Conservation (phyloP, 106 monocot genomes). For the Allium sativum region DNA sequence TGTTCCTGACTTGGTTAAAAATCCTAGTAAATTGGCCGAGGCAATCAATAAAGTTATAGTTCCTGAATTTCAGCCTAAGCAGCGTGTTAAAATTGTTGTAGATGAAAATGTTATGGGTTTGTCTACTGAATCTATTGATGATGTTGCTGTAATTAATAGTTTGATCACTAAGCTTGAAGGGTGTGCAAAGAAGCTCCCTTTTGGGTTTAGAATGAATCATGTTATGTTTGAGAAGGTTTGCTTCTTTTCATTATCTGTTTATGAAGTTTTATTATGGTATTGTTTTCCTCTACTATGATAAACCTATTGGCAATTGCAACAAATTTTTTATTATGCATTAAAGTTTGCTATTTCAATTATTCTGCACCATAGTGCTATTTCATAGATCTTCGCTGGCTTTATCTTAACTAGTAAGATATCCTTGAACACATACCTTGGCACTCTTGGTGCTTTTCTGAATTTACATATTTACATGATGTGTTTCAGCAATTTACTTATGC, state of each 20-base stretch:
- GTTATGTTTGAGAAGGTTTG: constrained; percentile 80
- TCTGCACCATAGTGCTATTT: no score
- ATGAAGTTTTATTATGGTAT: no score
- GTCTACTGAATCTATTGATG: constrained; percentile 64
- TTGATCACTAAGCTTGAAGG: constrained; percentile 47
- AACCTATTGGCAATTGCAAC: no score
- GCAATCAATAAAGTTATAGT: constrained; percentile 47
- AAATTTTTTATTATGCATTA: no score
- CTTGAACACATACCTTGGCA: no score
- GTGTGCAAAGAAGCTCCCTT: constrained; percentile 44
- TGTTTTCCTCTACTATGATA: no score
- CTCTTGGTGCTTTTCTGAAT: no score
- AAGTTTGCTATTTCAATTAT: no score
- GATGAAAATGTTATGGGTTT: constrained; percentile 70
- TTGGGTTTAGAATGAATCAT: constrained; percentile 66
- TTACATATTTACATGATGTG: no score
- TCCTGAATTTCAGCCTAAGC: constrained; percentile 68
- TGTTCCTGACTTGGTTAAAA: constrained; percentile 65
- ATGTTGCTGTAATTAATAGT: constrained; percentile 59
- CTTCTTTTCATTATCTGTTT: constrained; percentile 8
- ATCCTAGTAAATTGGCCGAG: constrained; percentile 36
- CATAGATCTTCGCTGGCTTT: no score
- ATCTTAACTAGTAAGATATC: no score
- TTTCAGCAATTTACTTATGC: no score
- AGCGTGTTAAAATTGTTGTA: constrained; percentile 66